Evolutionary conservation across 75 land plant genomes (phyloP).

Genomic region (Selaginella tamariscina): DNA sequence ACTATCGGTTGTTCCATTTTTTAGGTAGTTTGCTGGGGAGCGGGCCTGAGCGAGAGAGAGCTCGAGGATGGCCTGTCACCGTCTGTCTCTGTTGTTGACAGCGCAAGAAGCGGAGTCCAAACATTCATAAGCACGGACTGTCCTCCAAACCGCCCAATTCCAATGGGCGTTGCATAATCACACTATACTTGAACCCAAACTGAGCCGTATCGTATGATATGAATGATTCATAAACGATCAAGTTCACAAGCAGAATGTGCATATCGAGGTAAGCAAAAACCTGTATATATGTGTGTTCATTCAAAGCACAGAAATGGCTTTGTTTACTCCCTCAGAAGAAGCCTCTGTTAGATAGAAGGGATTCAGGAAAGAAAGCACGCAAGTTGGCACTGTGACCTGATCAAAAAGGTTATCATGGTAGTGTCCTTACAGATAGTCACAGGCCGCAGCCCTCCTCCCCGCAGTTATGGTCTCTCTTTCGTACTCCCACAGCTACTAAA

Average conservation of each 20-base stretch:
- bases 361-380: background rate
- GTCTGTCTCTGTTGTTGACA: background rate
- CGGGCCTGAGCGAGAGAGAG: too few species aligned
- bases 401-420: background rate
- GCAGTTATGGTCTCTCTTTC: background rate
- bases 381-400: background rate
- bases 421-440: background rate
- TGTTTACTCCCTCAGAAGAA: background rate
- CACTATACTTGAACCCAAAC: too few species aligned
- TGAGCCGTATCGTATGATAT: too few species aligned
- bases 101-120: background rate
- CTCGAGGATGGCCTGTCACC: background rate
- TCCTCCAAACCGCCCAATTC: too few species aligned
- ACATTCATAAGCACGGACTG: background rate
- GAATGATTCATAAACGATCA: too few species aligned
- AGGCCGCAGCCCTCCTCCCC: background rate
- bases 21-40: background rate
- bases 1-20: background rate
- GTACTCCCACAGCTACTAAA: background rate
- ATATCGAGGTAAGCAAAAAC: too few species aligned
- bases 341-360: background rate
- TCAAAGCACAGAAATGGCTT: too few species aligned
- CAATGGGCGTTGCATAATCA: too few species aligned
- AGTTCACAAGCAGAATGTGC: too few species aligned
- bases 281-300: too few species aligned